Evolutionary conservation across 2,329 filamentous ascomycete genomes (phyloP).

Genomic region (Beauveria scarabaeidicola): DNA sequence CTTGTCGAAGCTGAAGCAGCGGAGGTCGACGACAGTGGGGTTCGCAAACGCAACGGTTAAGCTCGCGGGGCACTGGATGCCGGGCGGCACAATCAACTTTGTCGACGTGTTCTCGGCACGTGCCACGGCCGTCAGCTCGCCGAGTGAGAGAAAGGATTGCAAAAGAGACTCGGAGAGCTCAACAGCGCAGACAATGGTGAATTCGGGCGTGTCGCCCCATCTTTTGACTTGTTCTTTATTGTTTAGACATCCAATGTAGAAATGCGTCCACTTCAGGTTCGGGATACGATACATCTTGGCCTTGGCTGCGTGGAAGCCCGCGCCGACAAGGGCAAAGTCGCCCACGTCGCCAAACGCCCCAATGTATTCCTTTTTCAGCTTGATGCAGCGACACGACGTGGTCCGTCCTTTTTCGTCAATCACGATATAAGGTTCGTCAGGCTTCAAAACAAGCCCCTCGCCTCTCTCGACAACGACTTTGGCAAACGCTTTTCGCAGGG

Average conservation of each 20-base stretch:
- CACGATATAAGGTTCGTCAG: slow-evolving; percentile 69
- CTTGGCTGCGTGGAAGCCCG: slow-evolving; percentile 56
- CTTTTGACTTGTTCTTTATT: slow-evolving; percentile 55
- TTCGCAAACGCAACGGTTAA: slow-evolving; percentile 52
- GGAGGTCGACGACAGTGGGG: slow-evolving; percentile 71
- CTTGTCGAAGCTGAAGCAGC: slow-evolving; percentile 73
- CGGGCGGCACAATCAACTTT: slow-evolving; percentile 37
- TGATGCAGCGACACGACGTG: slow-evolving; percentile 54
- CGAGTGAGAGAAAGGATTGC: slow-evolving; percentile 39
- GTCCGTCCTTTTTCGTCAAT: slow-evolving; percentile 30
- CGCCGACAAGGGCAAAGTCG: slow-evolving; percentile 75
- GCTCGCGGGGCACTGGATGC: slow-evolving; percentile 31
- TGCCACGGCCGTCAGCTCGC: slow-evolving; percentile 33
- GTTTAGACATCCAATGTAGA: slow-evolving; percentile 66
- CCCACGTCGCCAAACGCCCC: slow-evolving; percentile 69
- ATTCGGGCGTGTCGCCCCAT: slow-evolving; percentile 45
- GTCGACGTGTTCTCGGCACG: slow-evolving; percentile 32
- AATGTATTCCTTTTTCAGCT: slow-evolving; percentile 82
- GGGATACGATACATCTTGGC: slow-evolving; percentile 47
- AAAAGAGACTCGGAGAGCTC: slow-evolving; percentile 46
- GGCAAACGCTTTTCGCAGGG: slow-evolving; percentile 57
- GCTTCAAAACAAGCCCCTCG: slow-evolving; percentile 78
- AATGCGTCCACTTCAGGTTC: slow-evolving; percentile 65
- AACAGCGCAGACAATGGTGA: slow-evolving; percentile 58
- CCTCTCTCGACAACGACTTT: slow-evolving; percentile 54